phyloP scores from a whole-genome alignment of 805 yeast species.

The Wickerhamiella occidentalis region DNA sequence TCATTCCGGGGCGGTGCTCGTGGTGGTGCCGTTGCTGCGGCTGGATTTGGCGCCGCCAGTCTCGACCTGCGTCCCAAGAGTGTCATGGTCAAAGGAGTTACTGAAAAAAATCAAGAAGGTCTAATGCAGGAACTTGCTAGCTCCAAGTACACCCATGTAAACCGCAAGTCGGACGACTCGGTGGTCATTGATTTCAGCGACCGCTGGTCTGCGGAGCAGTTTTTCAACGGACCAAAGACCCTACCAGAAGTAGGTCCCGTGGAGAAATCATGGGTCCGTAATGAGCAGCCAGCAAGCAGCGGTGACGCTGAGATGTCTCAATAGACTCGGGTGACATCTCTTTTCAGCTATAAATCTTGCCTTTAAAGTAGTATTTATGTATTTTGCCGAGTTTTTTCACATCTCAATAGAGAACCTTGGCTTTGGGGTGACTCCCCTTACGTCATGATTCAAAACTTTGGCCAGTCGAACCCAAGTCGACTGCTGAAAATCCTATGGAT shows the following conservation, averaged over 20 bases:
- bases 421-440: neutral
- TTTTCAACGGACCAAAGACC: conserved; percentile 20
- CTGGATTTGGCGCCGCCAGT: conserved; percentile 20
- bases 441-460: conserved; percentile 6
- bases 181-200: conserved; percentile 26
- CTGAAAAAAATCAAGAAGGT: conserved; percentile 26
- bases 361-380: neutral
- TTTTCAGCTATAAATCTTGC: too few species aligned
- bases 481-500: conserved; percentile 8
- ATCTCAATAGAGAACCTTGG: too few species aligned
- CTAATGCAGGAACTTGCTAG: conserved; percentile 25
- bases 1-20: conserved; percentile 20
- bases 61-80: conserved; percentile 32
- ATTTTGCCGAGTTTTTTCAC: too few species aligned
- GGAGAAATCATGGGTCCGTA: conserved; percentile 23
- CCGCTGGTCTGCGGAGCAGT: conserved; percentile 31
- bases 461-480: neutral
- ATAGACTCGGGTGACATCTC: neutral
- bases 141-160: conserved; percentile 15
- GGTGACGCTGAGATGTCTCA: conserved; percentile 3
- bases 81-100: conserved; percentile 27
- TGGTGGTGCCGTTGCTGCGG: conserved; percentile 18
- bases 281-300: neutral
- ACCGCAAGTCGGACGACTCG: conserved; percentile 16
- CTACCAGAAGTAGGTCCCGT: conserved; percentile 27